These are phyloP conservation scores for Blastobotrys apis DNA, from an alignment of 1,139 yeast species.

Conservation along the genomic window DNA sequence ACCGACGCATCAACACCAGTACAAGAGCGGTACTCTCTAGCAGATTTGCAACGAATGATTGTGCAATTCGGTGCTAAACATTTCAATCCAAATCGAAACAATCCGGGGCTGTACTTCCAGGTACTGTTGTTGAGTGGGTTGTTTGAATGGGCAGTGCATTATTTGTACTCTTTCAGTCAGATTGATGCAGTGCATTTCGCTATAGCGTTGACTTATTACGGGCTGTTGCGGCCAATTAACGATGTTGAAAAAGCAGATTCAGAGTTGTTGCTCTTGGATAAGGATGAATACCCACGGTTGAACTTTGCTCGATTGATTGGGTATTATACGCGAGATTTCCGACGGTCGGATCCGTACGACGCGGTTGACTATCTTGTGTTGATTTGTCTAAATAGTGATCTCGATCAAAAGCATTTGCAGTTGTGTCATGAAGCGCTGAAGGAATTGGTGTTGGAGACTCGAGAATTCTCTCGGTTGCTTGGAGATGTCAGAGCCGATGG, in stretches of 20 bases:
- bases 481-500: conserved; percentile 82
- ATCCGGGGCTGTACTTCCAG: conserved; percentile 69
- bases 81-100: conserved; percentile 59
- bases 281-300: conserved; percentile 29
- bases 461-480: conserved; percentile 74
- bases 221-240: conserved; percentile 54
- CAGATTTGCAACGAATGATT: conserved; percentile 69
- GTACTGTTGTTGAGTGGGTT: conserved; percentile 71
- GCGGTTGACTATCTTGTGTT: conserved; percentile 84
- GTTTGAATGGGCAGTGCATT: conserved; percentile 76
- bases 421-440: conserved; percentile 76
- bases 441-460: conserved; percentile 78
- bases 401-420: conserved; percentile 35
- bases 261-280: conserved; percentile 25
- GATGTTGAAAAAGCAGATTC: conserved; percentile 18
- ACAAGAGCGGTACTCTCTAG: conserved; percentile 67
- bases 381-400: conserved; percentile 52
- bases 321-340: conserved; percentile 67
- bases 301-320: conserved; percentile 40
- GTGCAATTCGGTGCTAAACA: conserved; percentile 68
- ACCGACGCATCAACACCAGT: conserved; percentile 45
- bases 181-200: conserved; percentile 89
- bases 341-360: conserved; percentile 79
- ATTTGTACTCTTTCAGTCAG: conserved; percentile 63
- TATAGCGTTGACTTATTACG: conserved; percentile 73